Evolutionary conservation across 306 rosid genomes (phyloP).

Genomic region (Castanea mollissima): DNA sequence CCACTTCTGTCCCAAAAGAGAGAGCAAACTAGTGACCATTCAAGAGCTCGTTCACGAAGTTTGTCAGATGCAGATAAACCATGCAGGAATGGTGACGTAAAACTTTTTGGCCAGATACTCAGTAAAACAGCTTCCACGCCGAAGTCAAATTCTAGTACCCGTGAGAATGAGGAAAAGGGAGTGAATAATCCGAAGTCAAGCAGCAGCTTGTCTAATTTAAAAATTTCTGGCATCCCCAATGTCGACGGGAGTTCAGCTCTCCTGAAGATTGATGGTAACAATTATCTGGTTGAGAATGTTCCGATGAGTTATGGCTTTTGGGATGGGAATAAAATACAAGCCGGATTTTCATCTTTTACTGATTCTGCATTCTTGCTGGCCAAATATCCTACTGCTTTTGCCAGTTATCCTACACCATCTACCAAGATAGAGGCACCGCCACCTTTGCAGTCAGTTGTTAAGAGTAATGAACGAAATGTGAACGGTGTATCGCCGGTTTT

Average conservation of each 20-base stretch:
- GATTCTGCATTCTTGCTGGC: slow-evolving; percentile 80
- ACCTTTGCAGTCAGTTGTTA: slow-evolving; percentile 49
- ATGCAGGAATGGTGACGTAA: slow-evolving; percentile 81
- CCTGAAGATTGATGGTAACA: slow-evolving; percentile 52
- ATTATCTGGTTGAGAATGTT: slow-evolving; percentile 57
- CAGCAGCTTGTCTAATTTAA: slow-evolving; percentile 47
- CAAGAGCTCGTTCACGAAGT: slow-evolving; percentile 27
- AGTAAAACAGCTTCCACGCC: slow-evolving; percentile 55
- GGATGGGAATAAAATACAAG: slow-evolving; percentile 73
- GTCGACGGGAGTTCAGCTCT: slow-evolving; percentile 50
- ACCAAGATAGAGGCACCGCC: slow-evolving; percentile 58
- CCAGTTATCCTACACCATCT: slow-evolving; percentile 49
- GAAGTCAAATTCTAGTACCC: slow-evolving; percentile 37
- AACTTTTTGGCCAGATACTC: slow-evolving; percentile 85
- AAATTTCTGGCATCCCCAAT: slow-evolving; percentile 42
- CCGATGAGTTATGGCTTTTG: slow-evolving; percentile 60
- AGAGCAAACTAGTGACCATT: slow-evolving; percentile 32
- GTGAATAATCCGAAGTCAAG: slow-evolving; percentile 34
- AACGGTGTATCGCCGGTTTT: slow-evolving; percentile 44
- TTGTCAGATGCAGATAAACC: slow-evolving; percentile 59
- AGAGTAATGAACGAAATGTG: slow-evolving; percentile 44
- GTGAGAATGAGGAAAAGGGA: slow-evolving; percentile 50
- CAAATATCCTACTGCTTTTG: slow-evolving; percentile 84
- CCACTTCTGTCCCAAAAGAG: slow-evolving; percentile 47
- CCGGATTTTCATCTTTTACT: slow-evolving; percentile 58